Evolutionary conservation across 2,329 filamentous ascomycete species (phyloP), one percentile per base, ranked within the genome.

Genomic region (Xylariaceae sp.): DNA sequence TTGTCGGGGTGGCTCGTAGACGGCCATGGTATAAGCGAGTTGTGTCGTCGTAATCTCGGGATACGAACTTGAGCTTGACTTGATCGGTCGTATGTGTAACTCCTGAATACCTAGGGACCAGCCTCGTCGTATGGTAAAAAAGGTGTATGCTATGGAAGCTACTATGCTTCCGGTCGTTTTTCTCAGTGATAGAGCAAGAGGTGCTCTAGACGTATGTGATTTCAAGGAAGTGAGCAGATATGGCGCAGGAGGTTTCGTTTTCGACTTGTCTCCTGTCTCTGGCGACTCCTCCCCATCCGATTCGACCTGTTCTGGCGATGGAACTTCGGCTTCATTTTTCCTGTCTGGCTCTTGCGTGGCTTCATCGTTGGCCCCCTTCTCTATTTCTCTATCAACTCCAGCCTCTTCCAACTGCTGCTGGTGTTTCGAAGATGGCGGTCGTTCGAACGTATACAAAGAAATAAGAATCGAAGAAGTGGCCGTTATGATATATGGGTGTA

Each of bases 91-190:
- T 49, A 96, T 80, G 59, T 88, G 86, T 49, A 97, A 77, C 72
- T 97, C 93, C 72, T 97, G 93, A n/a, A 97, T 84, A 1, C 92
- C 92, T 13, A 96, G 82, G 6, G 89, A 92, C 90, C 92, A 97
- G 34, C 92, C 92, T 49, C 85, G 23, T 30, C 5, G 86, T 2
- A 87, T 79, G 1, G 89, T 88, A 13, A 88, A 86, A 64, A 95
- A 85, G 0, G 90, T 89, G 72, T 96, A 97, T 1, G 90, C 92
- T 60, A 97, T 89, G 0, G 90, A 92, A 1, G 90, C 88, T n/a
- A 91, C 82, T 15, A 90, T 83, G 9, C 82, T 83, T 2, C 78
- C 76, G 0, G 82, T 72, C 11, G 84, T 84, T 30, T 80, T 82
- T n/a, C 92, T 85, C 44, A 97, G 83, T 0, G 90, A 93, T n/a